Evolutionary conservation across 805 yeast species (phyloP), one percentile per base, ranked within the genome.

Genomic region (Yamadazyma sp.): DNA sequence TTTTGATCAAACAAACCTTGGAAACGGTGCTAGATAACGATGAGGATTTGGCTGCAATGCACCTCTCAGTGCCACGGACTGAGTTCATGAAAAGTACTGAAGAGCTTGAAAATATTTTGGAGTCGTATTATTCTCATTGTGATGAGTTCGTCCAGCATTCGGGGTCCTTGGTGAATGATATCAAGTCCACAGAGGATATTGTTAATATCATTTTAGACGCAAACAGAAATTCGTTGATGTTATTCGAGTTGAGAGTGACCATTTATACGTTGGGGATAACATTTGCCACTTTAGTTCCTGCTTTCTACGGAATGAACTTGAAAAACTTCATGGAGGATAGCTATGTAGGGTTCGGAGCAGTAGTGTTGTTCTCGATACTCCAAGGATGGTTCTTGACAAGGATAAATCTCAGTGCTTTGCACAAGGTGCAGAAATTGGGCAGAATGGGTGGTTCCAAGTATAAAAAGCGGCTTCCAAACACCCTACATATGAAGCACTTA

Each of bases 141-240:
- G 96, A 90, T 54, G 97, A 90, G 63, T 80, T 84, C 48, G 96
- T 89, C 5, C 97, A 90, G 59, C 91, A 85, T 49, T 82, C 95
- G 0, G 95, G 86, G 29, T 82, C 91, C 3, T 64, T 89, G 39
- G 77, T 85, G 14, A 81, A 80, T 49, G 95, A 90, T 54, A 87
- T 90, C 49, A 80, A 80, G 53, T 85, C 93, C 11, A 90, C 97
- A 0, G 96, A 89, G 55, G 97, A 90, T 52, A 86, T 90, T 54
- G 90, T 87, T 42, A 89, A 89, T 54, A 89, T 90, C 51, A 89
- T 90, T 44, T 61, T 90, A 38, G 97, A 90, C 59, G 87, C 96
- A 2, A 88, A 88, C 53, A 78, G 97, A 64, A 90, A 90, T 61
- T 78, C 95, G 3, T 66, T 90, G 44, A 87, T 90, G 95, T 71